A percentile compares a stretch with the other conserved stretches of the same genome.
Evolutionary conservation across 176 grass and related monocot genomes (phyloP).

Genomic region (Tuctoria greenei): DNA sequence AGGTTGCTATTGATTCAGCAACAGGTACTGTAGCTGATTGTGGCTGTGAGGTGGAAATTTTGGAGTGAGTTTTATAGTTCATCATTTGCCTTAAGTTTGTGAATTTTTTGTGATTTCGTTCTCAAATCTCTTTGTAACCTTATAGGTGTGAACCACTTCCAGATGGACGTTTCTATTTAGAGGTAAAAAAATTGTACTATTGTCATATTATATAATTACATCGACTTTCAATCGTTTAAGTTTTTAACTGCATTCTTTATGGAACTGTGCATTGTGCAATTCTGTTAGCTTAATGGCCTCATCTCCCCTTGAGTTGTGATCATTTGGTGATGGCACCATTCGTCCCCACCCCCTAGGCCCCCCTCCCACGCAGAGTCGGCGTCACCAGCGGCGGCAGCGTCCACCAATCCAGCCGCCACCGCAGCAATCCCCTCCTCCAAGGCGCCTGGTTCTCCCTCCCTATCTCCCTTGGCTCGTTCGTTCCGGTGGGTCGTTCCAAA

Average conservation of each 20-base stretch:
- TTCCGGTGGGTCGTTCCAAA: too few species aligned
- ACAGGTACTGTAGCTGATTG: conserved; percentile 90
- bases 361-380: too few species aligned
- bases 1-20: conserved; percentile 84
- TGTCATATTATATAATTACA: conserved; percentile 4
- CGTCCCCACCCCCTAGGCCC: too few species aligned
- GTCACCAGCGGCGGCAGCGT: too few species aligned
- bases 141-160: conserved; percentile 91
- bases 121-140: conserved; percentile 37
- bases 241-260: conserved; percentile 7
- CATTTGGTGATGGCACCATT: too few species aligned
- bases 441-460: too few species aligned
- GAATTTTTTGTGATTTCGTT: conserved; percentile 19
- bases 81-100: conserved; percentile 32
- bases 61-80: conserved; percentile 65
- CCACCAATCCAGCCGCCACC: too few species aligned
- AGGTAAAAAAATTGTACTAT: conserved; percentile 52
- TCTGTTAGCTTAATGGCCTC: neutral
- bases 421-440: too few species aligned
- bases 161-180: conserved; percentile 92
- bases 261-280: neutral
- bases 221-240: conserved; percentile 13
- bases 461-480: too few species aligned
- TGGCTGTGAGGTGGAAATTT: conserved; percentile 98
- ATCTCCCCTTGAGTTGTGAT: too few species aligned